phyloP scores from a whole-genome alignment of 2,329 filamentous ascomycete species.

The Juglanconis oblonga region DNA sequence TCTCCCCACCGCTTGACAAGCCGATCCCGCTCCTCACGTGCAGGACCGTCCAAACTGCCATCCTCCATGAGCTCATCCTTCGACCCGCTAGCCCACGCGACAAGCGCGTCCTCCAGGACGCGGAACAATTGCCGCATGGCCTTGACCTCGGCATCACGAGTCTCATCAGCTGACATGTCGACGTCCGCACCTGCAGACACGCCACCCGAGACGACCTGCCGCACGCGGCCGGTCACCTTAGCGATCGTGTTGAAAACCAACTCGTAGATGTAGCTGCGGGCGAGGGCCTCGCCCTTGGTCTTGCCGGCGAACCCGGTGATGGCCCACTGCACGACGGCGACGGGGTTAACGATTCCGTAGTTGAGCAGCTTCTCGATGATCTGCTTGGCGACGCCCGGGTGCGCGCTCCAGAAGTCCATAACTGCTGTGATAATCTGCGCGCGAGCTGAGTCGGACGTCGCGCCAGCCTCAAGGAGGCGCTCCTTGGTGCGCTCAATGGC shows the following conservation, averaged over 20 bases:
- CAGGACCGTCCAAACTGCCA: slow-evolving; percentile 26
- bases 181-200: slow-evolving; percentile 41
- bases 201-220: slow-evolving; percentile 64
- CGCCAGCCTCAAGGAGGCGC: slow-evolving; percentile 75
- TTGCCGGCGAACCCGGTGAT: slow-evolving; percentile 56
- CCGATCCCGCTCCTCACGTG: slow-evolving; percentile 58
- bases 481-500: slow-evolving; percentile 95
- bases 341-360: slow-evolving; percentile 88
- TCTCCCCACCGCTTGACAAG: slow-evolving; percentile 77
- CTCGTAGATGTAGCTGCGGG: slow-evolving; percentile 78
- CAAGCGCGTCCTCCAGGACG: slow-evolving; percentile 74
- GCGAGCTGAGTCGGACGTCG: slow-evolving; percentile 70
- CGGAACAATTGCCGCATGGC: slow-evolving; percentile 78
- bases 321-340: slow-evolving; percentile 86
- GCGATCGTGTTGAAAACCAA: slow-evolving; percentile 83
- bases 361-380: slow-evolving; percentile 97
- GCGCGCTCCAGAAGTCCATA: slow-evolving; percentile 88
- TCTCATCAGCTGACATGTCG: slow-evolving; percentile 52
- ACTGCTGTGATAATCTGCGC: slow-evolving; percentile 88
- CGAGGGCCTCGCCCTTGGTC: slow-evolving; percentile 61
- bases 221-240: slow-evolving; percentile 84
- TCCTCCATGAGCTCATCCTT: slow-evolving; percentile 75
- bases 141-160: slow-evolving; percentile 64
- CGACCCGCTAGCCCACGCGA: slow-evolving; percentile 67
- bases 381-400: slow-evolving; percentile 86